These are phyloP conservation scores for Microbotryomycetes sp. DNA, from an alignment of 1,284 basidiomycete genomes.

Conservation along the genomic window DNA sequence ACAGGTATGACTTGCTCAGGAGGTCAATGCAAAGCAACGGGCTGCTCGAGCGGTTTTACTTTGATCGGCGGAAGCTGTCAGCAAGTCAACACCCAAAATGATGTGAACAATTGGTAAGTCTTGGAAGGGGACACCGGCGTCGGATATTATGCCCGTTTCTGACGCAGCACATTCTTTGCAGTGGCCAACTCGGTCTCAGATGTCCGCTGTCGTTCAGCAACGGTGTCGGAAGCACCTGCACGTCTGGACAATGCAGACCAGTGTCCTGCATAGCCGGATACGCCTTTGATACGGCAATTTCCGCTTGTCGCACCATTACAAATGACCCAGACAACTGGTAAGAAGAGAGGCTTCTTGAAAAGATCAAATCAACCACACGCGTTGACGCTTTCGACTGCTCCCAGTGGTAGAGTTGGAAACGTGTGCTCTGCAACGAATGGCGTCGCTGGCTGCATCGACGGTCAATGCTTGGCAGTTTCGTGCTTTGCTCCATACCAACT, in stretches of 20 bases:
- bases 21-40: neutral
- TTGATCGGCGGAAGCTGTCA: neutral
- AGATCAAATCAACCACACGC: too few relatives aligned
- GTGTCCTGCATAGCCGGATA: slow-evolving; percentile 20
- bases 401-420: neutral
- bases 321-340: slow-evolving; percentile 18
- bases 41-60: neutral
- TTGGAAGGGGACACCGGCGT: neutral
- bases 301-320: slow-evolving; percentile 8
- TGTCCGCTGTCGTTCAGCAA: slow-evolving; percentile 21
- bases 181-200: slow-evolving; percentile 11
- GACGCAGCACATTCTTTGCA: too few relatives aligned
- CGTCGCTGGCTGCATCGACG: neutral
- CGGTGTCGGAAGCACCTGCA: slow-evolving; percentile 20
- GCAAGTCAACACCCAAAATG: neutral
- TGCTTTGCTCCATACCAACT: slow-evolving; percentile 4
- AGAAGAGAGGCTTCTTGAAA: neutral
- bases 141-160: neutral
- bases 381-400: too few relatives aligned
- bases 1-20: neutral
- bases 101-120: slow-evolving; percentile 1
- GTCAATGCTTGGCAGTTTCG: neutral
- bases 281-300: slow-evolving; percentile 10
- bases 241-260: slow-evolving; percentile 10
- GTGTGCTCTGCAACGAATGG: slow-evolving; percentile 5